phyloP scores from a whole-genome alignment of 352 stramenopile species.

The Phytophthora vignae region DNA sequence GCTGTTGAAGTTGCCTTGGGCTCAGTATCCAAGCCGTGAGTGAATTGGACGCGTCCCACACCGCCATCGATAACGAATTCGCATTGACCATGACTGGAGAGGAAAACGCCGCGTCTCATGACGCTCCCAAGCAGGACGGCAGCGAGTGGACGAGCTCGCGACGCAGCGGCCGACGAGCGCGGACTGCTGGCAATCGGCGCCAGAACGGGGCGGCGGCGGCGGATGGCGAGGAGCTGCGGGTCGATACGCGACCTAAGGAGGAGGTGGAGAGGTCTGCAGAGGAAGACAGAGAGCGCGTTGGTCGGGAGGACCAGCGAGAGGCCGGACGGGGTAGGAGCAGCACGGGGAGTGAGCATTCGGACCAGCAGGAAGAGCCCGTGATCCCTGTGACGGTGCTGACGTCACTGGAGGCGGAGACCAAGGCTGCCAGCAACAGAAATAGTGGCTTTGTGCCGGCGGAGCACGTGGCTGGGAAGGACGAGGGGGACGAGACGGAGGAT shows the following conservation, averaged over 20 bases:
- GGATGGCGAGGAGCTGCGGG: conserved; percentile 18
- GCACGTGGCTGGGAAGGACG: conserved; percentile 27
- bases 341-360: conserved; percentile 18
- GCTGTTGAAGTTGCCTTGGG: conserved; percentile 22
- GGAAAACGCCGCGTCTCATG: conserved; percentile 15
- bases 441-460: conserved; percentile 7
- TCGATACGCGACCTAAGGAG: conserved; percentile 11
- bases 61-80: background rate
- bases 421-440: conserved; percentile 11
- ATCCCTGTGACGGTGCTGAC: conserved; percentile 29
- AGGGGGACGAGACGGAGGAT: conserved; percentile 38
- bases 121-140: conserved; percentile 1
- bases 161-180: conserved; percentile 24
- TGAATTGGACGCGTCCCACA: background rate
- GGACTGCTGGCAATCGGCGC: conserved; percentile 4
- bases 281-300: background rate
- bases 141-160: conserved; percentile 39
- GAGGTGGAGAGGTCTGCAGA: conserved; percentile 4
- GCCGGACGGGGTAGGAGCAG: conserved; percentile 6
- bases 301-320: background rate
- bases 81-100: conserved; percentile 18
- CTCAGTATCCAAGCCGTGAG: conserved; percentile 20
- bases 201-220: background rate
- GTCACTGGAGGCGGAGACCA: conserved; percentile 32
- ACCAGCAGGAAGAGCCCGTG: conserved; percentile 27